These are phyloP conservation scores for Fusarium tanahbumbuense DNA, from an alignment of 2,329 filamentous ascomycete species.

Conservation along the genomic window DNA sequence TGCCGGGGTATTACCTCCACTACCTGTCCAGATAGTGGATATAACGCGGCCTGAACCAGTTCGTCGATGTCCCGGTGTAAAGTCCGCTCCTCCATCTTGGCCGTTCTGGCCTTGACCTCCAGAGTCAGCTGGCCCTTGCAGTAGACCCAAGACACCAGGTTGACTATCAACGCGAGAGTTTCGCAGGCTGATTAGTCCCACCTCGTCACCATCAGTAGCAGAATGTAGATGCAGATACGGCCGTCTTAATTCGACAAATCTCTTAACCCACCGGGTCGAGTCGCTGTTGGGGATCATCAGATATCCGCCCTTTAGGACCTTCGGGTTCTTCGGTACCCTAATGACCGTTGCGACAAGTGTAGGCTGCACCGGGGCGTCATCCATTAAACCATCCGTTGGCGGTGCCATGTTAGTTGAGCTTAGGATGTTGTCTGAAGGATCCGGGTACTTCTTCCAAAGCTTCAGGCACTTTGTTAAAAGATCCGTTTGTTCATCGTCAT, in stretches of 20 bases:
- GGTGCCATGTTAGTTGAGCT: constrained; percentile 73
- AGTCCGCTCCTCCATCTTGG: constrained; percentile 50
- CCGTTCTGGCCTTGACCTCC: constrained; percentile 50
- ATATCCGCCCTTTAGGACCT: constrained; percentile 86
- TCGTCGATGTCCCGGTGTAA: constrained; percentile 61
- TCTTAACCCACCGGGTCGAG: constrained; percentile 86
- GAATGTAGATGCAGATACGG: constrained; percentile 94
- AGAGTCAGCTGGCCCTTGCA: constrained; percentile 64
- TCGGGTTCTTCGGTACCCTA: constrained; percentile 81
- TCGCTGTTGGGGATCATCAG: constrained; percentile 86
- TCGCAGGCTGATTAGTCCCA: constrained; percentile 87
- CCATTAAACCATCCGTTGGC: constrained; percentile 70
- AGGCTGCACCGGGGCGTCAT: constrained; percentile 63
- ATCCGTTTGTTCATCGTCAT: constrained; percentile 58
- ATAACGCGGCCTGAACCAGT: constrained; percentile 65
- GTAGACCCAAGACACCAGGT: constrained; percentile 83
- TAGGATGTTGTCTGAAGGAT: constrained; percentile 67
- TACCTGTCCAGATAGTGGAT: constrained; percentile 66
- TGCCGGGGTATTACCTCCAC: constrained; percentile 49
- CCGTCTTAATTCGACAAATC: constrained; percentile 90
- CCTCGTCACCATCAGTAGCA: constrained; percentile 86
- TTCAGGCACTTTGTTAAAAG: constrained; percentile 68
- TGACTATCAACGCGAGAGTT: constrained; percentile 94
- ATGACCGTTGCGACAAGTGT: constrained; percentile 81
- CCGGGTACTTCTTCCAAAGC: constrained; percentile 73